A percentile compares a stretch with the other conserved stretches of the same genome.
Conservation (phyloP, 2,329 filamentous ascomycete genomes). For the Orbilia quercus region DNA sequence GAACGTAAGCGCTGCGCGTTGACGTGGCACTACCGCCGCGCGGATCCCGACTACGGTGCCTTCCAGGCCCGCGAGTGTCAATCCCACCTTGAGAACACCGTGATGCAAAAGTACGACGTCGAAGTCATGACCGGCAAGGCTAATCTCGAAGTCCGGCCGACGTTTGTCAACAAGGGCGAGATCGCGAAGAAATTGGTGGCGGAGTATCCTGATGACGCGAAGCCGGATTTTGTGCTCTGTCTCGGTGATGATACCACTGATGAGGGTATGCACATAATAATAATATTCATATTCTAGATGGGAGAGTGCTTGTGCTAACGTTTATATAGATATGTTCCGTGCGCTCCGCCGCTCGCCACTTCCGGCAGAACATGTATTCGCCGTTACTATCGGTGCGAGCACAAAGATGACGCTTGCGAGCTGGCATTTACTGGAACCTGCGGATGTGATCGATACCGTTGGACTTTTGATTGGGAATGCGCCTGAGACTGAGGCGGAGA, state of each 20-base stretch:
- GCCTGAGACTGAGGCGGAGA: constrained; percentile 17
- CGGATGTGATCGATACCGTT: constrained; percentile 80
- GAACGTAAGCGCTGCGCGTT: constrained; percentile 93
- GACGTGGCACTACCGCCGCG: constrained; percentile 96
- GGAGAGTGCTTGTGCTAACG: constrained; percentile 37
- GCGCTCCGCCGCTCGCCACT: constrained; percentile 73
- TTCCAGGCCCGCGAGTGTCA: constrained; percentile 85
- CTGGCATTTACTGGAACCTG: constrained; percentile 89
- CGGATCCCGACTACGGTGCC: constrained; percentile 83
- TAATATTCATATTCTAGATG: background rate
- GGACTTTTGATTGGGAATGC: constrained; percentile 67
- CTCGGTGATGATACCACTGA: constrained; percentile 96
- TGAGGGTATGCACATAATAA: constrained; percentile 76
- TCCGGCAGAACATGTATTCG: constrained; percentile 76
- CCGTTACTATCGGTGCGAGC: constrained; percentile 89
- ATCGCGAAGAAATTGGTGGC: constrained; percentile 86
- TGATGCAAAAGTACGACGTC: constrained; percentile 84
- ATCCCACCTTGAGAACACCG: constrained; percentile 79
- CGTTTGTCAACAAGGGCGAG: constrained; percentile 97
- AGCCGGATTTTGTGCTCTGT: constrained; percentile 87
- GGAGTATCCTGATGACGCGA: constrained; percentile 71
- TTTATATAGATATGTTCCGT: constrained; percentile 78
- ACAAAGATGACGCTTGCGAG: constrained; percentile 90
- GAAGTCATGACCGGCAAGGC: constrained; percentile 98
- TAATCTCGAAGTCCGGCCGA: constrained; percentile 95